A percentile compares a stretch with the other conserved stretches of the same genome.
phyloP scores from a whole-genome alignment of 2,329 filamentous ascomycete species.

The Stachybotrys chartarum region DNA sequence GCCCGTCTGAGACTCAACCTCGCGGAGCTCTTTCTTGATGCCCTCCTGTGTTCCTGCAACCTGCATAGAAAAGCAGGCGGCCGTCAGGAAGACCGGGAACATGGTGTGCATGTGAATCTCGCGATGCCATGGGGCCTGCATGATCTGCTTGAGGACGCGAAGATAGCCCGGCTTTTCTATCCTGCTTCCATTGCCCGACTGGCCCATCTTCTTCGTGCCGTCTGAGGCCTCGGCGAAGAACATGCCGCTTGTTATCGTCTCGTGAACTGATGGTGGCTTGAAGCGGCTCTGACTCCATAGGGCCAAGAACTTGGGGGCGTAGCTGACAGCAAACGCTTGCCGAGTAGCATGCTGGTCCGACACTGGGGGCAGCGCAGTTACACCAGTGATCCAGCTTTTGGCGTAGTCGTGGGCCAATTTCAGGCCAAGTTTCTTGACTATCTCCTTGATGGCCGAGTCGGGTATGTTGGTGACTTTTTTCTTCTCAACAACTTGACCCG shows the following conservation, averaged over 20 bases:
- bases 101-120: slow-evolving; percentile 19
- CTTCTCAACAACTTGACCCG: slow-evolving; percentile 4
- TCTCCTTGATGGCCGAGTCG: slow-evolving; percentile 6
- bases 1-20: slow-evolving; percentile 27
- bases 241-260: slow-evolving; percentile 19
- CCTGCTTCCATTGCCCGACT: too few species aligned
- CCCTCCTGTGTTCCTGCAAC: slow-evolving; percentile 21
- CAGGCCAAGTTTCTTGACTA: slow-evolving; percentile 20
- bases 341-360: slow-evolving; percentile 2
- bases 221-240: slow-evolving; percentile 18
- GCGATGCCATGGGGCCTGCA: slow-evolving; percentile 19
- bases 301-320: slow-evolving; percentile 29
- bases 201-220: too few species aligned
- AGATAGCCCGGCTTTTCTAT: slow-evolving; percentile 8
- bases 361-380: slow-evolving; percentile 15
- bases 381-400: slow-evolving; percentile 24
- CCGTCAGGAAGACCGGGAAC: slow-evolving; percentile 26
- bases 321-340: slow-evolving; percentile 23
- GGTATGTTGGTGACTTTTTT: slow-evolving; percentile 17
- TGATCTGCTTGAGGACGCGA: slow-evolving; percentile 12
- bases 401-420: slow-evolving; percentile 23
- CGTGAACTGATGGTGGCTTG: slow-evolving; percentile 2
- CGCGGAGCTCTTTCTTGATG: slow-evolving; percentile 23
- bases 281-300: slow-evolving; percentile 25
- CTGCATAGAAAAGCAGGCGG: slow-evolving; percentile 24